A percentile compares a stretch with the other conserved stretches of the same genome.
Conservation (phyloP, 768 basidiomycete genomes). For the Panus rudis region DNA sequence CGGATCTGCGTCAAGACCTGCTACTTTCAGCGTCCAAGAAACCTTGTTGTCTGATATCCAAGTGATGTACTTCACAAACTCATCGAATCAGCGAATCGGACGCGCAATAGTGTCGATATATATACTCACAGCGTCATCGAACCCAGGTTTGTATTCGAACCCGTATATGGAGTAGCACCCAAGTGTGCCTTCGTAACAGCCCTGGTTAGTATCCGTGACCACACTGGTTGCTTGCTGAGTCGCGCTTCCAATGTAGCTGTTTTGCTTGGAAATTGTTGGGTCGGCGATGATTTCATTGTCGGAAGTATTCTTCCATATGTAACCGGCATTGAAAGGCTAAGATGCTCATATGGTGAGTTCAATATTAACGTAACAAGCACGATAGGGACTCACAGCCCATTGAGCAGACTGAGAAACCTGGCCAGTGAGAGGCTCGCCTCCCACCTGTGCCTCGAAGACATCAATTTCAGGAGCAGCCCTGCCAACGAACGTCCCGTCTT, state of each 20-base stretch:
- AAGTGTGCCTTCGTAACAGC: conserved; percentile 56
- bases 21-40: conserved; percentile 70
- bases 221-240: conserved; percentile 79
- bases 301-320: conserved; percentile 59
- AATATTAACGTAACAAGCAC: conserved; percentile 1
- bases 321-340: conserved; percentile 71
- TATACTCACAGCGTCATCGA: conserved; percentile 50
- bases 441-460: conserved; percentile 77
- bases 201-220: conserved; percentile 56
- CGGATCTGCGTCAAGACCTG: conserved; percentile 59
- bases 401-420: conserved; percentile 83
- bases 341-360: neutral
- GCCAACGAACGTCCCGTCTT: conserved; percentile 71
- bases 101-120: neutral
- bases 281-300: conserved; percentile 53
- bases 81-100: conserved; percentile 15
- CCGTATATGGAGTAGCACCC: conserved; percentile 72
- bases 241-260: conserved; percentile 60
- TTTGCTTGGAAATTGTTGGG: conserved; percentile 44
- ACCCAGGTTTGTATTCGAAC: conserved; percentile 64
- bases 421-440: conserved; percentile 34
- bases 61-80: conserved; percentile 58
- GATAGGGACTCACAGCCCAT: conserved; percentile 53
- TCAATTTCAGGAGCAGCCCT: conserved; percentile 88
- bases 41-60: conserved; percentile 69